A percentile compares a stretch with the other conserved stretches of the same genome.
Evolutionary conservation across 2,329 filamentous ascomycete genomes (phyloP).

Genomic region (Clonostachys solani): DNA sequence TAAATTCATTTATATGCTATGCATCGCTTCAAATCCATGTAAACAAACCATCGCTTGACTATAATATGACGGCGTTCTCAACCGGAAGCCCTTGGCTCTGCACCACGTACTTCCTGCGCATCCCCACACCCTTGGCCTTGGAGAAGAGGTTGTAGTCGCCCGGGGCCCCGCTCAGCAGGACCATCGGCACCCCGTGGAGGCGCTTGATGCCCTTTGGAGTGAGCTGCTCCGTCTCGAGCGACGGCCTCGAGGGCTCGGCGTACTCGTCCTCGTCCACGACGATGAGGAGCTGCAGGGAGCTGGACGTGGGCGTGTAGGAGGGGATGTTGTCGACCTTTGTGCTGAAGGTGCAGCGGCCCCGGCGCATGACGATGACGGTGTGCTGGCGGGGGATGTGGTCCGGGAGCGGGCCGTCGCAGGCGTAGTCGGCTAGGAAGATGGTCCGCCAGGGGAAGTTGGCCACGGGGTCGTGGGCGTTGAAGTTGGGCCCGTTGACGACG

Average conservation of each 20-base stretch:
- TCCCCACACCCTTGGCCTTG: conserved; percentile 62
- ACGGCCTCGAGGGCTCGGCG: conserved; percentile 46
- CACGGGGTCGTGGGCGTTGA: conserved; percentile 26
- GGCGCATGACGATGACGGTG: conserved; percentile 76
- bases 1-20: not conserved
- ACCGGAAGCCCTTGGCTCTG: conserved; percentile 78
- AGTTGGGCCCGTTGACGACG: conserved; percentile 33
- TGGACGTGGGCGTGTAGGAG: conserved; percentile 57
- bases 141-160: conserved; percentile 56
- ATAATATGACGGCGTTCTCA: conserved; percentile 67
- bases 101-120: conserved; percentile 75
- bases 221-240: conserved; percentile 71
- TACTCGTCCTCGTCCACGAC: conserved; percentile 49
- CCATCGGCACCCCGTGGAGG: conserved; percentile 71
- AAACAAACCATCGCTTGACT: conserved; percentile 3
- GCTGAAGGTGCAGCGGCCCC: conserved; percentile 81
- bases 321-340: conserved; percentile 85
- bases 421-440: conserved; percentile 67
- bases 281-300: conserved; percentile 74
- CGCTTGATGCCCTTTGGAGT: conserved; percentile 67
- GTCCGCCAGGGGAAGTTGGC: conserved; percentile 60
- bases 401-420: conserved; percentile 57
- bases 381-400: conserved; percentile 50
- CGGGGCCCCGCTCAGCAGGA: conserved; percentile 74
- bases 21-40: not conserved